Conservation (phyloP, 177 flowering plant genomes). For the Vitis hybrid region DNA sequence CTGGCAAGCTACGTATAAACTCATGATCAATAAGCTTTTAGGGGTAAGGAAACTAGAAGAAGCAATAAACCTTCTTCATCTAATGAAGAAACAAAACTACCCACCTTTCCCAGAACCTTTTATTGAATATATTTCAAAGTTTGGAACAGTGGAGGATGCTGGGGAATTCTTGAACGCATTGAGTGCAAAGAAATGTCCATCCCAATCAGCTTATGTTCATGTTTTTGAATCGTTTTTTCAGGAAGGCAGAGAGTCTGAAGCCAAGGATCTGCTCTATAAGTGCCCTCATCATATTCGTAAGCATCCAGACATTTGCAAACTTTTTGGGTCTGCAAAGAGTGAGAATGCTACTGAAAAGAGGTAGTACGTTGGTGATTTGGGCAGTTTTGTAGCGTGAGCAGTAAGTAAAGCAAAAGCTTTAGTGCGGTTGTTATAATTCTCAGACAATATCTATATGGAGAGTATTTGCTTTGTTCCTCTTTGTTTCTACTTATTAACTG, state of each 20-base stretch:
- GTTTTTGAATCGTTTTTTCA: slow-evolving; percentile 52
- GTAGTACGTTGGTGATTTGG: no score
- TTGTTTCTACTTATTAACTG: no score
- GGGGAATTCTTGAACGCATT: slow-evolving; percentile 53
- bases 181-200: slow-evolving; percentile 53
- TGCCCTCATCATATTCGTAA: slow-evolving; percentile 84
- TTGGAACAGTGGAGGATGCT: slow-evolving; percentile 79
- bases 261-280: slow-evolving; percentile 72
- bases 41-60: slow-evolving; percentile 65
- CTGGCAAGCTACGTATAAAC: slow-evolving; percentile 81
- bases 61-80: slow-evolving; percentile 58
- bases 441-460: no score
- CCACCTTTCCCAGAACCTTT: slow-evolving; percentile 75
- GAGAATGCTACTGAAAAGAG: neutral
- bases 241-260: slow-evolving; percentile 81
- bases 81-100: slow-evolving; percentile 70
- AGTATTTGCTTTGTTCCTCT: no score
- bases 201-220: slow-evolving; percentile 49
- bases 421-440: no score
- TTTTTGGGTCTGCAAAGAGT: slow-evolving; percentile 50
- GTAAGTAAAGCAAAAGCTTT: no score
- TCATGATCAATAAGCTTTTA: slow-evolving; percentile 58
- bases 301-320: slow-evolving; percentile 44
- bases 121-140: slow-evolving; percentile 56
- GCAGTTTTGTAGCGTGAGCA: no score